Percentiles rank a stretch among this genome's conserved stretches.
These are phyloP conservation scores for Ophiostoma novo-ulmi DNA, from an alignment of 2,329 filamentous ascomycete genomes.

Conservation along the genomic window DNA sequence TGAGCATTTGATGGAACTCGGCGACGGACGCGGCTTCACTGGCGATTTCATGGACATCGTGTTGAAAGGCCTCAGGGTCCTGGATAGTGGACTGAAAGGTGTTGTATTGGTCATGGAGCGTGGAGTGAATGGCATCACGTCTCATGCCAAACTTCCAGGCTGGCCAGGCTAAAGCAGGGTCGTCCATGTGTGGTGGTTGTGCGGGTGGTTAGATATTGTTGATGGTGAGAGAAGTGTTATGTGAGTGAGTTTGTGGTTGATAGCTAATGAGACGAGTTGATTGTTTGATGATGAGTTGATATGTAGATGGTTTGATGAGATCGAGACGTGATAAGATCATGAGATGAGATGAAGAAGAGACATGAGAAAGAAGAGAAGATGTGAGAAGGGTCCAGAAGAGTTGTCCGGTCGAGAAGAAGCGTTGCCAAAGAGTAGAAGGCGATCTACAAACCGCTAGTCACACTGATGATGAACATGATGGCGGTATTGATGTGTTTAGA, in stretches of 20 bases:
- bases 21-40: constrained; percentile 45
- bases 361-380: background rate
- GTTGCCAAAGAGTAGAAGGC: background rate
- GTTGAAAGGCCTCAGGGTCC: constrained; percentile 56
- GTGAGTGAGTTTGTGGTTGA: background rate
- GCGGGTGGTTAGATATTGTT: background rate
- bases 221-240: background rate
- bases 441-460: background rate
- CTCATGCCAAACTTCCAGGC: constrained; percentile 61
- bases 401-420: background rate
- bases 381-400: background rate
- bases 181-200: constrained; percentile 44
- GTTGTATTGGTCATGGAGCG: constrained; percentile 56
- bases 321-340: background rate
- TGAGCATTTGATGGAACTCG: constrained; percentile 52
- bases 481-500: background rate
- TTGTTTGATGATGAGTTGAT: background rate
- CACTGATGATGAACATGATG: background rate
- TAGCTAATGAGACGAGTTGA: background rate
- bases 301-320: background rate
- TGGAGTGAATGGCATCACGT: constrained; percentile 53
- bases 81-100: constrained; percentile 52
- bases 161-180: constrained; percentile 50
- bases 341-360: background rate
- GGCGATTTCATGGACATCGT: constrained; percentile 57